phyloP scores from a whole-genome alignment of 495 filamentous ascomycete species.

The Penicillium flavigenum region DNA sequence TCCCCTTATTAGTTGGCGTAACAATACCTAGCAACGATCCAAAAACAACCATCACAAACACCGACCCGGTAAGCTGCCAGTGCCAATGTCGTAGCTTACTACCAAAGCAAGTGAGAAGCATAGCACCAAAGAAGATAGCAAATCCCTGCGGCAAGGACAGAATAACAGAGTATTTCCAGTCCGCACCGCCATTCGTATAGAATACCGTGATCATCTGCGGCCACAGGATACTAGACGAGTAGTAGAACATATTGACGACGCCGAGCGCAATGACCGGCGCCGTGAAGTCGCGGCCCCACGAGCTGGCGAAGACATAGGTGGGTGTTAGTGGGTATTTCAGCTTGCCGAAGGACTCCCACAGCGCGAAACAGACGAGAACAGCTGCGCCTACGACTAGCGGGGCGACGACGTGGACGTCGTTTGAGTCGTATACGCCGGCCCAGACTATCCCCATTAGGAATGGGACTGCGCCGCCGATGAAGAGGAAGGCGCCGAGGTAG shows the following conservation, averaged over 20 bases:
- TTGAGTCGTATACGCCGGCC: slow-evolving; percentile 26
- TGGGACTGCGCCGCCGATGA: slow-evolving; percentile 26
- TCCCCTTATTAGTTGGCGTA: slow-evolving; percentile 26
- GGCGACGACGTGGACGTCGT: slow-evolving; percentile 27
- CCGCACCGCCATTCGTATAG: slow-evolving; percentile 22
- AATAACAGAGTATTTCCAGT: slow-evolving; percentile 27
- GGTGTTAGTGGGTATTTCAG: slow-evolving; percentile 27
- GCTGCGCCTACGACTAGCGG: slow-evolving; percentile 23
- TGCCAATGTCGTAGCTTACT: slow-evolving; percentile 28
- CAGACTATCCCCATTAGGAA: slow-evolving; percentile 32
- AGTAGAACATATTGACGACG: slow-evolving; percentile 34
- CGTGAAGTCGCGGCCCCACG: slow-evolving; percentile 27
- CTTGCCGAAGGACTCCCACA: slow-evolving; percentile 28
- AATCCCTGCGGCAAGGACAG: slow-evolving; percentile 27
- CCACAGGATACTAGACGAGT: slow-evolving; percentile 30
- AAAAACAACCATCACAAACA: slow-evolving; percentile 30
- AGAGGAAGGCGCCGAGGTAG: slow-evolving; percentile 27
- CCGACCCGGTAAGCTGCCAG: slow-evolving; percentile 28
- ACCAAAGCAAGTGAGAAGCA: slow-evolving; percentile 24
- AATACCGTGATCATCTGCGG: slow-evolving; percentile 28
- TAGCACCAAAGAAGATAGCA: slow-evolving; percentile 26
- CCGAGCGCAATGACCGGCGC: slow-evolving; percentile 26
- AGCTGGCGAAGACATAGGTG: slow-evolving; percentile 23
- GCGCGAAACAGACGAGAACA: slow-evolving; percentile 24
- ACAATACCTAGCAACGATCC: slow-evolving; percentile 25